These are phyloP conservation scores for Neostapfia colusana DNA, from an alignment of 176 grass and related monocot species.

Conservation along the genomic window DNA sequence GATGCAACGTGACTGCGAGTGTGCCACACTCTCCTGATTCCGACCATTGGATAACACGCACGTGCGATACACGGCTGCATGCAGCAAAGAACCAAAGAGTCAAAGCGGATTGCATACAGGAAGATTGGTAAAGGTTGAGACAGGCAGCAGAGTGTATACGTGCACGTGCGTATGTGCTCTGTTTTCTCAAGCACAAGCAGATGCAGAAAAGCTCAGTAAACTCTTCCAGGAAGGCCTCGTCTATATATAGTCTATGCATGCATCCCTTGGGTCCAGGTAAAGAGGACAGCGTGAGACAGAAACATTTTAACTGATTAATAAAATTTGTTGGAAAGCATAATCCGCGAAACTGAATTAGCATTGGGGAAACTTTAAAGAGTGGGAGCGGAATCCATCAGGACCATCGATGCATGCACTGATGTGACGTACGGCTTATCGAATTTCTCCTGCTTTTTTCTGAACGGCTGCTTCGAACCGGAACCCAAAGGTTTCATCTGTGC, in stretches of 20 bases:
- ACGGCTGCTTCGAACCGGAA: neutral
- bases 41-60: neutral
- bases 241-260: neutral
- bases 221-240: neutral
- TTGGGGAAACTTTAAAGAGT: neutral
- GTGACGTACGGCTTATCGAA: neutral
- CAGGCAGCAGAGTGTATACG: neutral
- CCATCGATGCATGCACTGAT: neutral
- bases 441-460: neutral
- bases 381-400: neutral
- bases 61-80: neutral
- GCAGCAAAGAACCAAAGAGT: neutral
- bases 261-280: neutral
- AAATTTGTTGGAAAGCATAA: neutral
- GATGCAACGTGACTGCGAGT: constrained; percentile 31
- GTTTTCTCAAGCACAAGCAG: neutral
- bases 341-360: neutral
- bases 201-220: neutral
- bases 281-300: neutral
- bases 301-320: neutral
- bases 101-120: neutral
- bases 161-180: neutral
- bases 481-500: neutral
- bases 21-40: neutral
- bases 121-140: neutral